Conservation (phyloP, 352 stramenopile species). For the Phytopythium chamaehyphon region DNA sequence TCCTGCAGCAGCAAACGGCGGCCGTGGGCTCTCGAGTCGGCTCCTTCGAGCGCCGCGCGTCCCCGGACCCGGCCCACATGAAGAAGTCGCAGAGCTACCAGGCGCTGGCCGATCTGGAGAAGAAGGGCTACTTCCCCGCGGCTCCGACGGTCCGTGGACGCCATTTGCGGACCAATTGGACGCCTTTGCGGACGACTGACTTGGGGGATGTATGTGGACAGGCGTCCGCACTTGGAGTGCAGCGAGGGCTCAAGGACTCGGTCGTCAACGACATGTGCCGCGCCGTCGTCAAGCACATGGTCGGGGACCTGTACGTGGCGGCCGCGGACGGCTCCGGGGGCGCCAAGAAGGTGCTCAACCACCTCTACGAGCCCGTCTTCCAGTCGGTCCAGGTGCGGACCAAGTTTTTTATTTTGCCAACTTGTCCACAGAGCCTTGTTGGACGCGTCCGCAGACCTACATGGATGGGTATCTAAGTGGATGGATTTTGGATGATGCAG, state of each 20-base stretch:
- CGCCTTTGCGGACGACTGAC: background rate
- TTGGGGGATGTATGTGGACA: constrained; percentile 9
- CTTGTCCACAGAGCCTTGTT: no score
- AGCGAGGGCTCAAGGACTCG: constrained; percentile 80
- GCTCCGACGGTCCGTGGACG: constrained; percentile 40
- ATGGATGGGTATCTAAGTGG: no score
- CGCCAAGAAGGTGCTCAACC: constrained; percentile 77
- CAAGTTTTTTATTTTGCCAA: no score
- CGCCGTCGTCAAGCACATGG: constrained; percentile 86
- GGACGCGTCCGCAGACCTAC: no score
- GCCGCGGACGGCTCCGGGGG: constrained; percentile 52
- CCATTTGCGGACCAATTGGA: background rate
- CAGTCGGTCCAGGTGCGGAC: constrained; percentile 56
- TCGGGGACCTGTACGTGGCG: constrained; percentile 81
- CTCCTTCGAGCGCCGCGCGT: constrained; percentile 45
- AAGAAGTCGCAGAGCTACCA: constrained; percentile 80
- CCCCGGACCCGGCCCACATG: constrained; percentile 39
- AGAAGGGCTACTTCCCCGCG: constrained; percentile 78
- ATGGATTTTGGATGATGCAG: no score
- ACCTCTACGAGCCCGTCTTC: constrained; percentile 84
- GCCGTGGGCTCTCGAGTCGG: constrained; percentile 24
- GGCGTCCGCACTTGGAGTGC: constrained; percentile 71
- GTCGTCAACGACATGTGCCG: constrained; percentile 88
- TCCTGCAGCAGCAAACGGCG: constrained; percentile 9
- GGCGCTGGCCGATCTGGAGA: constrained; percentile 76